Conservation (phyloP, 108 stramenopile genomes). For the Cyclotella distinguenda region DNA sequence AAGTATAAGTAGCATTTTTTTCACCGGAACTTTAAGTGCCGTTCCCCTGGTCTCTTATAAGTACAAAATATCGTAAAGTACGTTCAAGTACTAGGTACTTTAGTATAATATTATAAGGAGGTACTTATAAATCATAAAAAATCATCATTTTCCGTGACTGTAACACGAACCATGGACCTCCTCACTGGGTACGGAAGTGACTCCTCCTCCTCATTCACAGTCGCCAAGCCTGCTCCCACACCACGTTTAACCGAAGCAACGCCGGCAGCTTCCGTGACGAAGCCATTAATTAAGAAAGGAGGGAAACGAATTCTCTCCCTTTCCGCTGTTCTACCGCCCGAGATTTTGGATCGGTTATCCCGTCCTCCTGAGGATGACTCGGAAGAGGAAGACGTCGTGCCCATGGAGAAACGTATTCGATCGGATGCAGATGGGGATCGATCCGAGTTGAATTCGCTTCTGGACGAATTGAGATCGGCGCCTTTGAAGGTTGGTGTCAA, state of each 20-base stretch:
- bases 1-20: too few relatives aligned
- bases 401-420: background rate
- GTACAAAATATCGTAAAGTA: too few relatives aligned
- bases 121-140: too few relatives aligned
- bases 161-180: constrained; percentile 41
- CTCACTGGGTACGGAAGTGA: constrained; percentile 42
- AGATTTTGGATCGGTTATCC: constrained; percentile 51
- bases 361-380: constrained; percentile 12
- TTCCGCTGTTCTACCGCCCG: constrained; percentile 39
- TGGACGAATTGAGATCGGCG: constrained; percentile 31
- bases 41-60: too few relatives aligned
- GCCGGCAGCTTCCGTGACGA: background rate
- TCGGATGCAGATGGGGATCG: background rate
- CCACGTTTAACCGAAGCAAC: background rate
- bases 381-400: constrained; percentile 3
- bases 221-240: background rate
- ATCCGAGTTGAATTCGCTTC: constrained; percentile 25
- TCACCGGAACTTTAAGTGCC: too few relatives aligned
- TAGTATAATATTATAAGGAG: too few relatives aligned
- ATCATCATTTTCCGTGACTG: too few relatives aligned
- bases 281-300: background rate
- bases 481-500: background rate
- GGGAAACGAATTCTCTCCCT: constrained; percentile 42
- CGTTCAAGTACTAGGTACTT: too few relatives aligned
- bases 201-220: constrained; percentile 10